phyloP scores from a whole-genome alignment of 164 flowering plant genomes.

The Akebia trifoliata region DNA sequence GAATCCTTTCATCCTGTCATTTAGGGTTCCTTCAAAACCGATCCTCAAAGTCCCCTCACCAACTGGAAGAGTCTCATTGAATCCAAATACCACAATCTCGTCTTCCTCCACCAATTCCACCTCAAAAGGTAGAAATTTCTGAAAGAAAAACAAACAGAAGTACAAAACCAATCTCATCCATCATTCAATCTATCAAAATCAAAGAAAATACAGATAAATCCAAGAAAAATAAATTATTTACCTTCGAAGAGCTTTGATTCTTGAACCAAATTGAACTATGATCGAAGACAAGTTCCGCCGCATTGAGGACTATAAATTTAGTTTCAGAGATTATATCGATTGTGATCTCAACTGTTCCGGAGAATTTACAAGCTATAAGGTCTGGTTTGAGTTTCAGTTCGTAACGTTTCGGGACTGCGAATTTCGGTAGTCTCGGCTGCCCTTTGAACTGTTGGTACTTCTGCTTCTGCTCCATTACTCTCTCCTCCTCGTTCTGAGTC shows the following conservation, averaged over 20 bases:
- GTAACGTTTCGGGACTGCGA: conserved; percentile 51
- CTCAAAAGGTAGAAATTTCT: conserved; percentile 29
- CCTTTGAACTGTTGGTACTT: conserved; percentile 54
- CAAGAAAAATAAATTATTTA: neutral
- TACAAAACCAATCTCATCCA: too few relatives aligned
- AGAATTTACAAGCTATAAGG: conserved; percentile 46
- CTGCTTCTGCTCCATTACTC: too few relatives aligned
- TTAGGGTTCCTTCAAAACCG: too few relatives aligned
- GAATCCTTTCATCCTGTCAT: conserved; percentile 95
- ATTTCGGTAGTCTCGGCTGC: conserved; percentile 48
- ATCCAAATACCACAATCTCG: conserved; percentile 48
- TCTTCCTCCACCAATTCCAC: conserved; percentile 41
- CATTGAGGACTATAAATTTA: conserved; percentile 52
- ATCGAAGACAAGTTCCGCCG: too few relatives aligned
- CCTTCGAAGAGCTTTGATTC: too few relatives aligned
- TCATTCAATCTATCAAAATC: too few relatives aligned
- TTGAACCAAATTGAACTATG: too few relatives aligned
- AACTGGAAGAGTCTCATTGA: conserved; percentile 25
- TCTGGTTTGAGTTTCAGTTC: conserved; percentile 53
- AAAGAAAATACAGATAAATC: neutral
- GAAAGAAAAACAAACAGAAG: neutral
- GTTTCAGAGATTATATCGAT: conserved; percentile 38
- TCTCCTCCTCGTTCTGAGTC: too few relatives aligned
- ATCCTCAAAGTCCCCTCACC: conserved; percentile 38
- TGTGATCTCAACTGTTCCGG: too few relatives aligned